Percentiles rank a stretch among this genome's conserved stretches.
phyloP scores from a whole-genome alignment of 345 rosid species.

The Bruguiera gymnorhiza region DNA sequence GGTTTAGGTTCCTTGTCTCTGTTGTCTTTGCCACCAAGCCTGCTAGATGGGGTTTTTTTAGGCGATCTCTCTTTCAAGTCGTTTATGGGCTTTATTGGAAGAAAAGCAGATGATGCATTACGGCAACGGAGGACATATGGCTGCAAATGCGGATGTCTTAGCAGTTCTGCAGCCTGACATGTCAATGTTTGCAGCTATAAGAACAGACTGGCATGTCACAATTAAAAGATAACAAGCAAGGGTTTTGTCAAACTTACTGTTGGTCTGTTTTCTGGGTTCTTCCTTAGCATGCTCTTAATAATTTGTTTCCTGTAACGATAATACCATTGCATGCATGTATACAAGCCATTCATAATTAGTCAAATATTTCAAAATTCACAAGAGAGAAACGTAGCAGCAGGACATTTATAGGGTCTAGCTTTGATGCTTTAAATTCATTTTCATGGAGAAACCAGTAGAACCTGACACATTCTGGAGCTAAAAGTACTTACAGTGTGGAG shows the following conservation, averaged over 20 bases:
- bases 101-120: conserved; percentile 65
- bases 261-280: conserved; percentile 76
- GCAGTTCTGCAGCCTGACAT: conserved; percentile 79
- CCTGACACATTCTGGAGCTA: conserved; percentile 8
- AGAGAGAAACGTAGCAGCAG: neutral
- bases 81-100: conserved; percentile 61
- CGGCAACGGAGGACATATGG: conserved; percentile 67
- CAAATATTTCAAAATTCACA: neutral
- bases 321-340: conserved; percentile 14
- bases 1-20: conserved; percentile 35
- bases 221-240: conserved; percentile 7
- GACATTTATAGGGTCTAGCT: neutral
- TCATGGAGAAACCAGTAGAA: neutral
- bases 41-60: conserved; percentile 51
- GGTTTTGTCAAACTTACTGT: conserved; percentile 49
- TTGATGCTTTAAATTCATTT: neutral
- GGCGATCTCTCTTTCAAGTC: conserved; percentile 58
- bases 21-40: conserved; percentile 38
- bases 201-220: conserved; percentile 8
- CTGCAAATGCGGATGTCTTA: conserved; percentile 85
- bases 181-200: conserved; percentile 12
- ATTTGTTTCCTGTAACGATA: conserved; percentile 69
- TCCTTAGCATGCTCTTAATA: conserved; percentile 85
- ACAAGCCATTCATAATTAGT: conserved; percentile 1
- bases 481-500: conserved; percentile 63